phyloP scores from a whole-genome alignment of 208 protist species.

The Acanthamoeba lenticulata region DNA sequence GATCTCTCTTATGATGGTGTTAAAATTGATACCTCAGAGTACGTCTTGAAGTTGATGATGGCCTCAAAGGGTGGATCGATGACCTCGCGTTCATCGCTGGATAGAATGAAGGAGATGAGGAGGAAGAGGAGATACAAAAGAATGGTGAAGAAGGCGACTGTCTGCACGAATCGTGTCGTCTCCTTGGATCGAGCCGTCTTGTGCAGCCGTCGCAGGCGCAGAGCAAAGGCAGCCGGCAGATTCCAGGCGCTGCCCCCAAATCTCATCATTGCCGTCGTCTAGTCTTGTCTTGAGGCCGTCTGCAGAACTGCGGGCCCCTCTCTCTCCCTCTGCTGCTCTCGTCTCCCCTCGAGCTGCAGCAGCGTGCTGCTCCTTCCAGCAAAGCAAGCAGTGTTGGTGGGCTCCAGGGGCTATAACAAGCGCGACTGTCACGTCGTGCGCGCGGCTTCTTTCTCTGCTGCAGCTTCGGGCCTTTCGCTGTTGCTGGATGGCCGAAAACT shows the following conservation, averaged over 20 bases:
- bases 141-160: not conserved
- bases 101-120: not conserved
- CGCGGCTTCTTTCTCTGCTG: no score
- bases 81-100: conserved; percentile 5
- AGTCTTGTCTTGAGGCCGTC: no score
- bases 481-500: no score
- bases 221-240: not conserved
- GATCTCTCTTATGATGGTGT: not conserved
- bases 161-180: not conserved
- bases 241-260: not conserved
- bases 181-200: not conserved
- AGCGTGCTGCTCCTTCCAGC: no score
- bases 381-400: no score
- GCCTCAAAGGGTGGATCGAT: conserved; percentile 20
- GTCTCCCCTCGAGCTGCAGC: no score
- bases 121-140: not conserved
- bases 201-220: not conserved
- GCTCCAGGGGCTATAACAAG: no score
- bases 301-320: no score
- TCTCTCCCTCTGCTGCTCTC: no score
- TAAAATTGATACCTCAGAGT: conserved; percentile 6
- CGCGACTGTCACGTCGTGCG: no score
- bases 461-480: no score
- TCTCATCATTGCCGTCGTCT: not conserved
- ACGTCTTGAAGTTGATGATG: conserved; percentile 35